phyloP scores from a whole-genome alignment of 352 stramenopile species.

The Globisporangium spinosum region DNA sequence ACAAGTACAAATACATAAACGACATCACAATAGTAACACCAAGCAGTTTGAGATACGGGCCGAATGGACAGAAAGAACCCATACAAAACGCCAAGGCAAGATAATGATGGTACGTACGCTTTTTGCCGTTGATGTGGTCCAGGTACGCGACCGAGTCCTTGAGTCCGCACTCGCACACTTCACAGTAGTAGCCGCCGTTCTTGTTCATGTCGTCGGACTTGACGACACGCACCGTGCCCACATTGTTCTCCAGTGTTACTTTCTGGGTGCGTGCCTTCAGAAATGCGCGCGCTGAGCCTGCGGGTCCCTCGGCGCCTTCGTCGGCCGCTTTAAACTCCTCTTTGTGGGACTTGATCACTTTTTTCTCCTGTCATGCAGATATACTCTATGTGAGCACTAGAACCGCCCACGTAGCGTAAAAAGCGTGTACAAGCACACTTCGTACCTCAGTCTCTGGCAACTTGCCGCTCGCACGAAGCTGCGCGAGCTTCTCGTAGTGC shows the following conservation, averaged over 20 bases:
- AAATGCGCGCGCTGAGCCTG: conserved; percentile 67
- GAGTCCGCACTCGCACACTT: conserved; percentile 89
- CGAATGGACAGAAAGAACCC: neutral
- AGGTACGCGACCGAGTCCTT: conserved; percentile 93
- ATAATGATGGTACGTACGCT: conserved; percentile 53
- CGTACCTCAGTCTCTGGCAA: conserved; percentile 49
- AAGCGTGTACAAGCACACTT: neutral
- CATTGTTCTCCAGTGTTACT: conserved; percentile 78
- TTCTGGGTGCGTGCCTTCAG: conserved; percentile 71
- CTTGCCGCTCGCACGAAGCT: conserved; percentile 68
- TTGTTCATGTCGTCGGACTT: conserved; percentile 80
- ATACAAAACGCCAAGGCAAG: neutral
- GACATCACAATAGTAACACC: neutral
- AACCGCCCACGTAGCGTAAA: neutral
- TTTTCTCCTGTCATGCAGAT: conserved; percentile 39
- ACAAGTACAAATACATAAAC: neutral
- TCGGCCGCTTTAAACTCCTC: conserved; percentile 76
- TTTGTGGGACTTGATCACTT: conserved; percentile 63
- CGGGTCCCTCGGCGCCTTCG: conserved; percentile 57
- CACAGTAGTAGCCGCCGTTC: conserved; percentile 88
- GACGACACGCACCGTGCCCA: conserved; percentile 85
- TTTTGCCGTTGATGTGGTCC: conserved; percentile 95
- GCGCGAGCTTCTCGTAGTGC: conserved; percentile 74
- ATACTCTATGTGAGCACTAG: neutral
- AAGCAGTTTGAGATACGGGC: neutral